A percentile compares a stretch with the other conserved stretches of the same genome.
phyloP scores from a whole-genome alignment of 352 stramenopile genomes.

The Pythium biforme region DNA sequence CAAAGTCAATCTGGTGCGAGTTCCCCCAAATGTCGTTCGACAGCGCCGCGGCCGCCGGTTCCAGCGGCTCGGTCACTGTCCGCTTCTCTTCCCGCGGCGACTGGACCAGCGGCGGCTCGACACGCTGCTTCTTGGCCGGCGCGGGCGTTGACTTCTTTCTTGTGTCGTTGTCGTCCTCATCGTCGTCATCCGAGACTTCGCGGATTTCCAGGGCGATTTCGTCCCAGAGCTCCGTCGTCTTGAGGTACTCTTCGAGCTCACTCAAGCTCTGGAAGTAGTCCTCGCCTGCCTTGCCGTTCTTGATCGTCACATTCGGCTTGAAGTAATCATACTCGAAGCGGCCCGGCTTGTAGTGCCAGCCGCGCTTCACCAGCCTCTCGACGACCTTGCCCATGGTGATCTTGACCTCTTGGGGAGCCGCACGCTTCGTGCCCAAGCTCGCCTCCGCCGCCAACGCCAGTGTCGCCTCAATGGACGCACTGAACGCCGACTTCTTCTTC shows the following conservation, averaged over 20 bases:
- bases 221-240: slow-evolving; percentile 60
- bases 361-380: slow-evolving; percentile 47
- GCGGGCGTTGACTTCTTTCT: slow-evolving; percentile 3
- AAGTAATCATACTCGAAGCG: slow-evolving; percentile 87
- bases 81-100: slow-evolving; percentile 7
- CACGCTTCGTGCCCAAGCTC: slow-evolving; percentile 9
- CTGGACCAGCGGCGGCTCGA: background rate
- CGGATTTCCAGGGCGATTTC: slow-evolving; percentile 47
- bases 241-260: slow-evolving; percentile 68
- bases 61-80: slow-evolving; percentile 16
- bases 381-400: slow-evolving; percentile 63
- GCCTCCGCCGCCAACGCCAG: slow-evolving; percentile 4
- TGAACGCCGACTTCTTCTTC: slow-evolving; percentile 17
- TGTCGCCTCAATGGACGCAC: slow-evolving; percentile 1
- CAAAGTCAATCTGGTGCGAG: slow-evolving; percentile 76
- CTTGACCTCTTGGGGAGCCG: slow-evolving; percentile 20
- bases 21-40: slow-evolving; percentile 84
- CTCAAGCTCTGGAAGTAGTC: slow-evolving; percentile 76
- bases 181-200: slow-evolving; percentile 27
- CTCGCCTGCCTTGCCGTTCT: slow-evolving; percentile 49
- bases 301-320: slow-evolving; percentile 57
- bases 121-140: slow-evolving; percentile 30
- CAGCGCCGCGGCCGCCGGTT: slow-evolving; percentile 56
- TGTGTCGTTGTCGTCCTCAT: background rate
- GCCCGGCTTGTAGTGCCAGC: slow-evolving; percentile 69